Evolutionary conservation across 192 early-diverging fungal genomes (phyloP), one percentile per base, ranked within the genome.

Genomic region (Coemansia reversa): DNA sequence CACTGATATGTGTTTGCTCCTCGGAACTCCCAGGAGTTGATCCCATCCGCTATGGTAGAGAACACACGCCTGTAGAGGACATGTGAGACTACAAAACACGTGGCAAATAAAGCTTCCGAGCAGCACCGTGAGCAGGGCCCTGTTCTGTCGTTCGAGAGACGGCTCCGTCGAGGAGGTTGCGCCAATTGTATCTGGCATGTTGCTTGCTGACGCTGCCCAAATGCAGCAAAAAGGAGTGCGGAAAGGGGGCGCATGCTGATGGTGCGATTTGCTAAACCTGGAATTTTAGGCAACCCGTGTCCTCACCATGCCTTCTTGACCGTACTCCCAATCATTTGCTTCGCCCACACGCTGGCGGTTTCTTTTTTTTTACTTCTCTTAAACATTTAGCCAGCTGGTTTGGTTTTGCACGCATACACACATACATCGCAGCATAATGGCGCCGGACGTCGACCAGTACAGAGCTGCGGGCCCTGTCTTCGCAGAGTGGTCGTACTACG

Each of bases 401-500:
- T 51, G 58, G 48, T 62, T 33, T 39, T 20, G 28, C 55, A 24
- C 9, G 7, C 9, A 56, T 56, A 19, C 39, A 7, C 9, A 29
- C 9, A 56, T 56, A 19, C 39, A 19, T 56, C 2, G 7, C 27
- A 27, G n/a, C 25, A 19, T 30, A 33, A 24, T 57, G 55, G 19
- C 55, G 29, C 33, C 32, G 55, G 22, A 42, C 33, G 57, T 51
- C 18, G 62, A 70, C 52, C 27, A 63, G 8, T 72, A 66, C 55
- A 69, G 49, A 49, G 51, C 67, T 22, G 61, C 68, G 7, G 72
- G 68, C 54, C 77, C 72, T 22, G 66, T 55, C 45, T 75, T 80
- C 65, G 65, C 77, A 47, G 77, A 80, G 54, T 80, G 77, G 77
- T 39, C 61, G 27, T 69, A 69, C 66, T 80, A 80, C 65, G 66